phyloP scores from a whole-genome alignment of 176 grass and related monocot genomes.

The Bothriochloa decipiens region DNA sequence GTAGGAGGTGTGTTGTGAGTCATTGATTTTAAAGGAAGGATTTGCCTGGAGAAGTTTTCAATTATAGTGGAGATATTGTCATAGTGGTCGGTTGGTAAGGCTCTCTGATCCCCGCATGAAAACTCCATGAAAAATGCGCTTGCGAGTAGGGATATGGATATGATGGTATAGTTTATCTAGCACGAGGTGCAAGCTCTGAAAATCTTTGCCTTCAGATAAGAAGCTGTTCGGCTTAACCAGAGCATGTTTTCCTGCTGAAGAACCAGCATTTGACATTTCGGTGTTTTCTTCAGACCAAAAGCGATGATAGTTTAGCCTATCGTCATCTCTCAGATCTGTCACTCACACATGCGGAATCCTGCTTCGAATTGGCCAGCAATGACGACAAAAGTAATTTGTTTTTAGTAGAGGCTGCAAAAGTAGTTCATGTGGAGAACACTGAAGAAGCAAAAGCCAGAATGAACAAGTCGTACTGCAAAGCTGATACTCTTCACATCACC shows the following conservation, averaged over 20 bases:
- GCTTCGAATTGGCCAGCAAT: neutral
- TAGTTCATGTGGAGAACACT: neutral
- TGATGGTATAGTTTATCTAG: neutral
- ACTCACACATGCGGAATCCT: neutral
- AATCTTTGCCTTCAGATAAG: neutral
- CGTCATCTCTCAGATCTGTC: neutral
- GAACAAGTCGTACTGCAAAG: no score
- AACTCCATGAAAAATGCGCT: slow-evolving; percentile 19
- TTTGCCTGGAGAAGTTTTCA: no score
- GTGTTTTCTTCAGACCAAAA: neutral
- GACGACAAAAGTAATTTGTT: neutral
- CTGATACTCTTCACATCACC: no score
- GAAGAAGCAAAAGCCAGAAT: no score
- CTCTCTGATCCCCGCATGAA: neutral
- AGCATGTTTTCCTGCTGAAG: neutral
- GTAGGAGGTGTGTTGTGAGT: no score
- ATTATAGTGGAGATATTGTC: no score
- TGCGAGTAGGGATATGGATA: neutral
- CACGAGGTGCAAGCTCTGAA: neutral
- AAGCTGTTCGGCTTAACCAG: neutral
- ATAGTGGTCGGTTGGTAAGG: slow-evolving; percentile 22
- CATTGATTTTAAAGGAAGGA: no score
- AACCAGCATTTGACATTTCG: neutral
- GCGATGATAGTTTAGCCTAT: neutral
- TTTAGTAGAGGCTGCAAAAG: neutral